Evolutionary conservation across 2,329 filamentous ascomycete genomes (phyloP).

Genomic region (Calycina herbarum): DNA sequence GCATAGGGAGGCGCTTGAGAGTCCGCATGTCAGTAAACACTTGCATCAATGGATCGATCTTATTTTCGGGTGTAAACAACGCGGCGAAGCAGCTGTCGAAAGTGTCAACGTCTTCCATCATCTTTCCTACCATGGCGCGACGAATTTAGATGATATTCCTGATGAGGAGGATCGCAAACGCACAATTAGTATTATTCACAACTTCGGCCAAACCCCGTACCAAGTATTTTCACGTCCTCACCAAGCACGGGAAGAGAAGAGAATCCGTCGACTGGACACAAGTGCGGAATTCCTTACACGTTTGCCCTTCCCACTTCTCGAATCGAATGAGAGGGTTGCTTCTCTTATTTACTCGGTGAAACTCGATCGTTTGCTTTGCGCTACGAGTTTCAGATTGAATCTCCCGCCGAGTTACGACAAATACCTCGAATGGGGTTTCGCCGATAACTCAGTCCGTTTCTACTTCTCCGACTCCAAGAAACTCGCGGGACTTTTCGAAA

Average conservation of each 20-base stretch:
- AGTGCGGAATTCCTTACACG: constrained; percentile 74
- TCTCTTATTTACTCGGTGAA: constrained; percentile 77
- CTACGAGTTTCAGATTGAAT: constrained; percentile 81
- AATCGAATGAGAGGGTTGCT: constrained; percentile 73
- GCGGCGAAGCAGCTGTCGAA: constrained; percentile 87
- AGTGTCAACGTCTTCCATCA: constrained; percentile 95
- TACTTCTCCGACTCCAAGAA: constrained; percentile 82
- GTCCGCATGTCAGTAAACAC: constrained; percentile 84
- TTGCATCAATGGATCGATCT: constrained; percentile 96
- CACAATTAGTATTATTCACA: constrained; percentile 95
- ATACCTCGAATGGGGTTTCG: constrained; percentile 94
- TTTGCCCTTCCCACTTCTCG: constrained; percentile 73
- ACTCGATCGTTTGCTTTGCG: constrained; percentile 79
- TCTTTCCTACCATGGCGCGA: constrained; percentile 90
- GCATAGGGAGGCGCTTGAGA: constrained; percentile 93
- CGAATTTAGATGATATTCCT: constrained; percentile 86
- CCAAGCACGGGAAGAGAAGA: constrained; percentile 71
- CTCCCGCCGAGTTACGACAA: constrained; percentile 85
- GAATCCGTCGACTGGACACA: constrained; percentile 71
- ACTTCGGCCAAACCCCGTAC: constrained; percentile 95
- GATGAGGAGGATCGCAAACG: constrained; percentile 55
- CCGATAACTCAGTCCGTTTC: constrained; percentile 89
- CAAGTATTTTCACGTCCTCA: constrained; percentile 88
- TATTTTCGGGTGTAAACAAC: constrained; percentile 91
- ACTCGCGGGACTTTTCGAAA: constrained; percentile 85